Evolutionary conservation across 495 filamentous ascomycete species (phyloP), one percentile per base, ranked within the genome.

Genomic region (Podospora comata): DNA sequence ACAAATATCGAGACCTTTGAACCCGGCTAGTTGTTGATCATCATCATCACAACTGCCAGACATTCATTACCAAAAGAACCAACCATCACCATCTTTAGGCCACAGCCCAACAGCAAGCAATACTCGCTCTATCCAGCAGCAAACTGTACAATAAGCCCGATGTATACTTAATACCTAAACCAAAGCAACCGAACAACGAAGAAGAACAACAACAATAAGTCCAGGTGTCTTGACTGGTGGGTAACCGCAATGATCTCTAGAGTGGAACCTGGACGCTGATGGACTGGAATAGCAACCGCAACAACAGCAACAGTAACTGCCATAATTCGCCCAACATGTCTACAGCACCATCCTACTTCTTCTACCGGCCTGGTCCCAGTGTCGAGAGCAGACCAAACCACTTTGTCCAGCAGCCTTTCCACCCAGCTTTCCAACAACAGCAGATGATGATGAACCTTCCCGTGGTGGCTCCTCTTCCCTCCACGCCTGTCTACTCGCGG

Each of bases 271-370:
- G 32, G 61, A 63, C 39, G 23, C 30, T 34, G 11, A 20, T 57
- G 59, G 44, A 5, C 67, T 56, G 60, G 28, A 60, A 64, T 39
- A 62, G 57, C 64, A 64, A 18, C 30, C 67, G 26, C 60, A 39
- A 32, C 60, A 34, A 26, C 27, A 18, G 28, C 28, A 44, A 28
- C 32, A 39, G 18, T 48, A 28, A 63, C 61, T 32, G 34, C 61
- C 32, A 39, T n/a, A 57, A 5, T 60, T 60, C 64, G 64, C 71
- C 70, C 70, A 75, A 44, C 53, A 71, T 65, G 57, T 62, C 67
- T 62, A 90, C 90, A 84, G 90, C 88, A 58, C 91, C 92, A 75
- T 85, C 91, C 19, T 97, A 96, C 85, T 93, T 91, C 87, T 97
- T 94, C 84, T 98, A 97, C 81, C 90, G 87, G 70, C 89, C 89